phyloP scores from a whole-genome alignment of 176 grass and related monocot species.

The Musa acuminata region DNA sequence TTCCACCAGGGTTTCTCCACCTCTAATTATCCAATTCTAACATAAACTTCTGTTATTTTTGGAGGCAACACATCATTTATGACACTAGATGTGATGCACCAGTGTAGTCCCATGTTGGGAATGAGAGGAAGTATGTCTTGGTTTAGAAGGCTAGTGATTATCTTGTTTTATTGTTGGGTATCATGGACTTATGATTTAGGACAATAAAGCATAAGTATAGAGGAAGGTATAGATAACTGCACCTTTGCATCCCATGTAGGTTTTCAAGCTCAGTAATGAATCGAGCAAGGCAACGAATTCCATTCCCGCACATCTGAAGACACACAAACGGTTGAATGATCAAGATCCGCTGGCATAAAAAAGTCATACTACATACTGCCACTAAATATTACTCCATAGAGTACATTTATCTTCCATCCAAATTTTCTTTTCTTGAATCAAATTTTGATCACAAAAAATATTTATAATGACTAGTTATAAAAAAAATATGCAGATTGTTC shows the following conservation, averaged over 20 bases:
- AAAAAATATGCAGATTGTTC: background rate
- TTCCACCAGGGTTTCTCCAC: too few relatives aligned
- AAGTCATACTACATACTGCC: background rate
- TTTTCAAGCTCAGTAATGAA: conserved; percentile 93
- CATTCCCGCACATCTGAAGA: conserved; percentile 96
- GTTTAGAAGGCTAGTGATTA: background rate
- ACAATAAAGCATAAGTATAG: background rate
- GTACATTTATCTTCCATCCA: background rate
- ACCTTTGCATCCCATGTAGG: conserved; percentile 62
- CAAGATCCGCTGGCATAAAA: background rate
- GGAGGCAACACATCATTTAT: too few relatives aligned
- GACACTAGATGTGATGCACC: too few relatives aligned
- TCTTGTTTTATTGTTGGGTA: background rate
- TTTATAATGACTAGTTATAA: background rate
- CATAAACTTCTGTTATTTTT: too few relatives aligned
- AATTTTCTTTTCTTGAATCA: background rate
- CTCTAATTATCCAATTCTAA: too few relatives aligned
- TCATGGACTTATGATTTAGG: background rate
- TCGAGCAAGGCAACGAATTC: conserved; percentile 79
- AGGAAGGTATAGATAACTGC: background rate
- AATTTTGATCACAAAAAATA: too few relatives aligned
- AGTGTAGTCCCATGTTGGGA: too few relatives aligned
- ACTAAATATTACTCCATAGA: background rate
- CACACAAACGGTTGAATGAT: background rate
- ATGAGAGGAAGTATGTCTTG: too few relatives aligned